Evolutionary conservation across 331 rosid species (phyloP).

Genomic region (Rosa hybrid): DNA sequence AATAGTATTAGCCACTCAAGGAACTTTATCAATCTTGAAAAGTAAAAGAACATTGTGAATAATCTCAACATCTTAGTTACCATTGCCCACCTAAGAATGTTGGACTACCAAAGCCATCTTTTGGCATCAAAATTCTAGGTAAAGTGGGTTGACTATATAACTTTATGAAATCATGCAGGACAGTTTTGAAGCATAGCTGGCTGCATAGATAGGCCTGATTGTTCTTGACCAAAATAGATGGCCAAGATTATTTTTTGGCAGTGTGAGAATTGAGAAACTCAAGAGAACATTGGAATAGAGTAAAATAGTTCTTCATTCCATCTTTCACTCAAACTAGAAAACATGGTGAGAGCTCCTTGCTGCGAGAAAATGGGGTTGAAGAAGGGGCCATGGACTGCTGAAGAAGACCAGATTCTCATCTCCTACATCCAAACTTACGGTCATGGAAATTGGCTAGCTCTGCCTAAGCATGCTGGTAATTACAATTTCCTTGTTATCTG

Average conservation of each 20-base stretch:
- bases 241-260: not conserved
- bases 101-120: too few relatives aligned
- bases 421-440: slow-evolving; percentile 63
- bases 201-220: not conserved
- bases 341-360: slow-evolving; percentile 97
- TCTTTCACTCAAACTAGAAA: not conserved
- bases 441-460: slow-evolving; percentile 96
- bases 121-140: too few relatives aligned
- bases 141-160: too few relatives aligned
- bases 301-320: not conserved
- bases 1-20: too few relatives aligned
- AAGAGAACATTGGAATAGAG: not conserved
- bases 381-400: slow-evolving; percentile 89
- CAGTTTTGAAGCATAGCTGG: not conserved
- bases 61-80: too few relatives aligned
- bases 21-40: too few relatives aligned
- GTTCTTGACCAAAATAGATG: not conserved
- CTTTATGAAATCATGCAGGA: not conserved
- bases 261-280: not conserved
- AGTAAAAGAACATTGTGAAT: too few relatives aligned
- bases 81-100: too few relatives aligned
- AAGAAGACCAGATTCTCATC: slow-evolving; percentile 73
- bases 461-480: slow-evolving; percentile 88
- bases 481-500: not conserved
- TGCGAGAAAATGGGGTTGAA: slow-evolving; percentile 92